Base-by-base conservation (phyloP, 805 yeast genomes). In the Nakazawaea anatomiae region DNA sequence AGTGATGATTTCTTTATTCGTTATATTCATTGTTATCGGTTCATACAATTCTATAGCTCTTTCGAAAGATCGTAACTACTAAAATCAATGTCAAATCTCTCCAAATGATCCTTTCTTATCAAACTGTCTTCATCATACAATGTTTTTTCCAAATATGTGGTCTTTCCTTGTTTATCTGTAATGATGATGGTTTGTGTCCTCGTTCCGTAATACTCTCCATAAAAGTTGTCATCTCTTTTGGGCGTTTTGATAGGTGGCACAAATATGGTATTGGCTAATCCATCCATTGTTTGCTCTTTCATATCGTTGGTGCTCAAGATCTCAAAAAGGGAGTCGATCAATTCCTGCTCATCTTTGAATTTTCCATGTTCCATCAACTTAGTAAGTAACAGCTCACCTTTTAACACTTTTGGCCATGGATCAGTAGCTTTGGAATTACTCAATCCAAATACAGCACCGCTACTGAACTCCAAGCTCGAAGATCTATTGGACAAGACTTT, bases 101-200 rank as follows among this genome's bases (percentile, higher is more conserved):
- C 25, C 11, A 43, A 6, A 28, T 7, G 29, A 35, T 43, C 31
- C 28, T 48, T 39, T 10, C 31, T 29, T 18, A 12, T 10, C n/a
- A 38, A 28, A n/a, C 6, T 40, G 28, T 50, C 48, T 11, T 31
- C 40, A 32, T 44, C 48, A 57, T 83, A 85, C 18, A 86, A 57
- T 51, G 79, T 78, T 45, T 73, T 70, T 61, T 90, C 96, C 11
- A 77, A 68, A 63, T 86, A 87, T 46, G 76, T 75, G 25, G 86
- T 54, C 38, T 67, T 51, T 58, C 87, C 73, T 39, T 60, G 52
- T 39, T 72, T 74, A 59, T 79, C 80, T 8, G 87, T 73, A 27
- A 88, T 58, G 4, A 89, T 73, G 1, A 89, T 77, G 0, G 96
- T 89, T 63, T 90, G 96, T 0, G 96, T 87, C 50, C 97, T 69